A percentile compares a stretch with the other conserved stretches of the same genome.
phyloP scores from a whole-genome alignment of 2,329 filamentous ascomycete genomes.

The Alternaria burnsii region DNA sequence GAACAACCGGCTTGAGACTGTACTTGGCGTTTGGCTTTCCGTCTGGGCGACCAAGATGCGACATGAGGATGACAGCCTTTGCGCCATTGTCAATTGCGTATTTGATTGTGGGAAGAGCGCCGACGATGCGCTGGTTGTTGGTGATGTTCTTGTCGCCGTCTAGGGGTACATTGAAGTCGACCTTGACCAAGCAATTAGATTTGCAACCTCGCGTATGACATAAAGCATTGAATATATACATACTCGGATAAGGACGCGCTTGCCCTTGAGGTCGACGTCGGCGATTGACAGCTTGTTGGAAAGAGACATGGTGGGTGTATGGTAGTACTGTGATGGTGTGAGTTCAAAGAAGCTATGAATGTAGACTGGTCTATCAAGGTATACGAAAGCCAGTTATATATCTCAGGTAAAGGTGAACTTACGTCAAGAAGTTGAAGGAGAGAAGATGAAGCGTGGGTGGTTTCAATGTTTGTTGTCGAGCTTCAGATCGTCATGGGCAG shows the following conservation, averaged over 20 bases:
- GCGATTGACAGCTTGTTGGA: conserved; percentile 97
- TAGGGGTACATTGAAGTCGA: conserved; percentile 99
- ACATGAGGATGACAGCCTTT: conserved; percentile 96
- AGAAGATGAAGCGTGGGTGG: conserved; percentile 17
- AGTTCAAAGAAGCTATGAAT: conserved; percentile 5
- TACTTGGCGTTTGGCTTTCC: conserved; percentile 91
- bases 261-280: conserved; percentile 96
- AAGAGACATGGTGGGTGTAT: conserved; percentile 79
- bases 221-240: conserved; percentile 51
- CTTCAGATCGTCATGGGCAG: conserved; percentile 32
- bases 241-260: conserved; percentile 97
- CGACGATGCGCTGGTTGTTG: conserved; percentile 98
- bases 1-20: conserved; percentile 89
- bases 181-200: conserved; percentile 66
- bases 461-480: conserved; percentile 32
- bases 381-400: conserved; percentile 11
- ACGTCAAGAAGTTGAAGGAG: conserved; percentile 27
- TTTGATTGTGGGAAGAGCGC: conserved; percentile 94
- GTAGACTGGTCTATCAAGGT: background rate
- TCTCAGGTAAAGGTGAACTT: conserved; percentile 21
- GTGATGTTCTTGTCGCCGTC: conserved; percentile 92
- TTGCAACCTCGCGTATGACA: background rate
- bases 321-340: conserved; percentile 11
- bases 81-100: conserved; percentile 89
- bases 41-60: conserved; percentile 94